Evolutionary conservation across 164 flowering plant species (phyloP).

Genomic region (Kingdonia uniflora): DNA sequence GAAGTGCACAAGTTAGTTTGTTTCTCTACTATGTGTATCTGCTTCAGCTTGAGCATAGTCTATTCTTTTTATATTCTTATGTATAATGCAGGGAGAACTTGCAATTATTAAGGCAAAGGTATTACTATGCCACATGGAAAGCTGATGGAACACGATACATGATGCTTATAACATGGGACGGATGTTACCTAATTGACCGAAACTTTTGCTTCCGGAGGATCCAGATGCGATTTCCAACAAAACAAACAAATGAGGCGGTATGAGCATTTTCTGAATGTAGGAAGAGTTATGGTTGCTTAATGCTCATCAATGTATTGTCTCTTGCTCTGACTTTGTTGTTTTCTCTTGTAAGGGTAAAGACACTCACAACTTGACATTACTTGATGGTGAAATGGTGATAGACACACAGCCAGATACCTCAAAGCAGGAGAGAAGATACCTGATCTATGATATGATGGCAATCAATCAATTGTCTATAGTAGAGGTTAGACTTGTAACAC

Average conservation of each 20-base stretch:
- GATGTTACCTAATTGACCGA: constrained; percentile 87
- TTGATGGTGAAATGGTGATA: constrained; percentile 99
- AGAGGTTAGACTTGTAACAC: constrained; percentile 46
- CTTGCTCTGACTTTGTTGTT: constrained; percentile 4
- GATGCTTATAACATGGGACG: constrained; percentile 89
- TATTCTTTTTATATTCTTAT: constrained; percentile 2
- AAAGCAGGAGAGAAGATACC: constrained; percentile 87
- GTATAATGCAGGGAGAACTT: constrained; percentile 59
- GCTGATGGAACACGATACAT: constrained; percentile 98
- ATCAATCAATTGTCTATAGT: constrained; percentile 43
- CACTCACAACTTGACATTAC: constrained; percentile 75
- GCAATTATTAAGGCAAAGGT: constrained; percentile 75
- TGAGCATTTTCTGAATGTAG: too few species aligned
- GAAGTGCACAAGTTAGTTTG: too few species aligned
- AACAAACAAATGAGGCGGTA: constrained; percentile 37
- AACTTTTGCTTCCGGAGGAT: constrained; percentile 78
- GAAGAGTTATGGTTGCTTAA: too few species aligned
- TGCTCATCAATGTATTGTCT: too few species aligned
- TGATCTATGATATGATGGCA: constrained; percentile 91
- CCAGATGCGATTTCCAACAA: constrained; percentile 91
- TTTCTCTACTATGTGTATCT: too few species aligned
- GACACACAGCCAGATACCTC: constrained; percentile 69
- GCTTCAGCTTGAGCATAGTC: neutral
- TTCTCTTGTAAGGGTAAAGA: constrained; percentile 41
- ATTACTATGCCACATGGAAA: constrained; percentile 99